Percentiles rank a stretch among this genome's conserved stretches.
phyloP scores from a whole-genome alignment of 225 moss, liverwort and hornwort genomes.

The Climacium dendroides region DNA sequence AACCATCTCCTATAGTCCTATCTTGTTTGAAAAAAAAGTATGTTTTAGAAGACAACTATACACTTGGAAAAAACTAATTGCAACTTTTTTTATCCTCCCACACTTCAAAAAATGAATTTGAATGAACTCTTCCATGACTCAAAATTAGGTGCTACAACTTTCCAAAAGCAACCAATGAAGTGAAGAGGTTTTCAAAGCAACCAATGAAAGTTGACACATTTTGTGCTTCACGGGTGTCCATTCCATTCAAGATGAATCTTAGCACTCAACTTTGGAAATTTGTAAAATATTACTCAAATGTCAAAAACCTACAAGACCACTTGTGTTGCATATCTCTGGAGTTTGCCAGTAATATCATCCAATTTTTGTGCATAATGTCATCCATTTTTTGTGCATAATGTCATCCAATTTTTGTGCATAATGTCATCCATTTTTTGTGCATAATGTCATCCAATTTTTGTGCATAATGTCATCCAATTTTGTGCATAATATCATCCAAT shows the following conservation, averaged over 20 bases:
- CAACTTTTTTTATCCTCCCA: accelerated
- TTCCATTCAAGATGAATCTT: background rate
- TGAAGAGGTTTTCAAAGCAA: background rate
- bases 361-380: background rate
- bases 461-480: background rate
- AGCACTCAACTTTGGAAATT: background rate
- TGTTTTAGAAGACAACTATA: background rate
- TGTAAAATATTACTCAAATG: background rate
- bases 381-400: too few species aligned
- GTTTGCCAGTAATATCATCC: background rate
- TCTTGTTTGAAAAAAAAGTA: background rate
- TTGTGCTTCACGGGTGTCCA: background rate
- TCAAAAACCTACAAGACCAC: background rate
- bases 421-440: too few species aligned
- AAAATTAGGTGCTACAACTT: background rate
- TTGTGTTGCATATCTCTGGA: background rate
- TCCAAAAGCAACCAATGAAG: background rate
- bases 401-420: background rate
- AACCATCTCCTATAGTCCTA: background rate
- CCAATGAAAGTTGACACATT: background rate
- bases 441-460: background rate
- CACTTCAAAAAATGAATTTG: too few species aligned
- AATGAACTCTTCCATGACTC: background rate
- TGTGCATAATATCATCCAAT: background rate
- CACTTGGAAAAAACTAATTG: background rate